Conservation (phyloP, 202 grass and related monocot genomes). For the Brachypodium distachyon region DNA sequence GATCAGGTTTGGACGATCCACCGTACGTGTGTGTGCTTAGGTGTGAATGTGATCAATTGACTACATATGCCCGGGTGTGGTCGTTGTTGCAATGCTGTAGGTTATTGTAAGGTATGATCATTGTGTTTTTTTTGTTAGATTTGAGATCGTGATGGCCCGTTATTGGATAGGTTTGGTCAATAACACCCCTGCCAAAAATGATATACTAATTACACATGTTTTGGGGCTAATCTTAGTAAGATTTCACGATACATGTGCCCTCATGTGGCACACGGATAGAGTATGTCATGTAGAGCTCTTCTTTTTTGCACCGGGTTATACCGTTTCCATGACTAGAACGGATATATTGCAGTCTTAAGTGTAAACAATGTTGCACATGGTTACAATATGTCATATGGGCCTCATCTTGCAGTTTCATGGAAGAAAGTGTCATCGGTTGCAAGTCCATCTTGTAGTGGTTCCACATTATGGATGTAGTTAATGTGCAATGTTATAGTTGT, state of each 20-base stretch:
- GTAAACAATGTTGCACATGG: not conserved
- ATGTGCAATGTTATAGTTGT: not conserved
- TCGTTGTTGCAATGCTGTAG: not conserved
- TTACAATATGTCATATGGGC: not conserved
- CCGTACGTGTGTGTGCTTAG: not conserved
- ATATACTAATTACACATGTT: not conserved
- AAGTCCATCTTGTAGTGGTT: not conserved
- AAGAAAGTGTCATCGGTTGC: not conserved
- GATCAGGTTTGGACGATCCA: conserved; percentile 2
- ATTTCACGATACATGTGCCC: not conserved
- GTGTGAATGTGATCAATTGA: not conserved
- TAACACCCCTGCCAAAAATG: too few species aligned
- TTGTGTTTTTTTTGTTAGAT: not conserved
- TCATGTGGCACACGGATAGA: not conserved
- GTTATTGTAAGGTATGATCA: not conserved
- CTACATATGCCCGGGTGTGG: not conserved
- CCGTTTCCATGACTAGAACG: too few species aligned
- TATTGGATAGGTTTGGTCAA: not conserved
- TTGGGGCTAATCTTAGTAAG: not conserved
- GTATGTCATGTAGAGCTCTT: not conserved
- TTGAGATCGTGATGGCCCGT: not conserved
- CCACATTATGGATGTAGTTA: not conserved
- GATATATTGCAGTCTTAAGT: too few species aligned
- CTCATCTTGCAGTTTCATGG: not conserved
- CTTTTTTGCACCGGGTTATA: too few species aligned